Evolutionary conservation across 2,329 filamentous ascomycete species (phyloP).

Genomic region (Pseudogymnoascus sp.): DNA sequence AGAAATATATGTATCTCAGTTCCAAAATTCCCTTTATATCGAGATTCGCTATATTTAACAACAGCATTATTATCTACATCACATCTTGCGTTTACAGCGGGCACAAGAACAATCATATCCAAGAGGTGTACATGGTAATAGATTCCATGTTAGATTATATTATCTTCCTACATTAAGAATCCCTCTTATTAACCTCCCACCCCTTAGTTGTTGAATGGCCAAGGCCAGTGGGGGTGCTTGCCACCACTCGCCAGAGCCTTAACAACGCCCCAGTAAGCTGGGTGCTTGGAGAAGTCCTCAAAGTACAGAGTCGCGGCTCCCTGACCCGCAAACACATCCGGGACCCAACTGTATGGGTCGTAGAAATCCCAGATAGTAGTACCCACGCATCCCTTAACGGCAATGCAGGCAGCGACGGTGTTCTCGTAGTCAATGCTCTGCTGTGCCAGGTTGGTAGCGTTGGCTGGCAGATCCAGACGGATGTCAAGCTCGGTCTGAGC

Average conservation of each 20-base stretch:
- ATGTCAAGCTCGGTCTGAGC: conserved; percentile 58
- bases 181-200: background rate
- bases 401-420: conserved; percentile 22
- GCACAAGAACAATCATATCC: background rate
- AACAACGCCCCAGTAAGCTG: conserved; percentile 35
- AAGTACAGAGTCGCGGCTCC: conserved; percentile 39
- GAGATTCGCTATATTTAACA: background rate
- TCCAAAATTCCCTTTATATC: background rate
- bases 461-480: conserved; percentile 42
- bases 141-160: background rate
- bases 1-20: background rate
- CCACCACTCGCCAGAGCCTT: conserved; percentile 24
- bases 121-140: background rate
- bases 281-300: conserved; percentile 36
- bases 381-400: conserved; percentile 22
- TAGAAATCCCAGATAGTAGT: conserved; percentile 27
- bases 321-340: conserved; percentile 34
- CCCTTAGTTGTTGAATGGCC: background rate
- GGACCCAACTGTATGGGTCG: conserved; percentile 35
- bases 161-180: background rate
- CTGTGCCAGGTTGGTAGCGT: conserved; percentile 32
- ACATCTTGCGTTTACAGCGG: background rate
- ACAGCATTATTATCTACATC: background rate
- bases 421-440: conserved; percentile 43
- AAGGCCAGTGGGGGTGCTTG: conserved; percentile 2